A percentile compares a stretch with the other conserved stretches of the same genome.
Conservation (phyloP, 768 basidiomycete species). For the Serendipita sp. region DNA sequence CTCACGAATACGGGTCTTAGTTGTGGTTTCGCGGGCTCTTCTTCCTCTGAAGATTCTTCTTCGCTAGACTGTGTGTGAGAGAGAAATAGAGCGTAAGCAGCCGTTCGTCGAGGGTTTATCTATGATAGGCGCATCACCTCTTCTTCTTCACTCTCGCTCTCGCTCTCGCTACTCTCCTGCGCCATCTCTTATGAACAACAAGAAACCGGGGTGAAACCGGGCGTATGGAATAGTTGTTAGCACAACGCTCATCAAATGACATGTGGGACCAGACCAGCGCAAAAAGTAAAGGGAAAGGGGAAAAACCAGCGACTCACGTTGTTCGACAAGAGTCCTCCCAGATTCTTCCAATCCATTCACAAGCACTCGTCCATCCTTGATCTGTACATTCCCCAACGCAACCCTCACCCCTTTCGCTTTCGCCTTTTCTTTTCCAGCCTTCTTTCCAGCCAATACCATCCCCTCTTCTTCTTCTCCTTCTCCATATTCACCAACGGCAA, state of each 20-base stretch:
- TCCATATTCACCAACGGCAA: slow-evolving; percentile 34
- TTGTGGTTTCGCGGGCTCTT: slow-evolving; percentile 53
- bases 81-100: background rate
- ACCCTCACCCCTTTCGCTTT: slow-evolving; percentile 46
- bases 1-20: slow-evolving; percentile 91
- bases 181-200: slow-evolving; percentile 33
- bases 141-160: slow-evolving; percentile 21
- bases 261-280: slow-evolving; percentile 4
- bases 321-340: slow-evolving; percentile 51
- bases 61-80: slow-evolving; percentile 51
- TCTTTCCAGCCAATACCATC: slow-evolving; percentile 12
- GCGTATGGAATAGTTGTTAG: slow-evolving; percentile 10
- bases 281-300: slow-evolving; percentile 12
- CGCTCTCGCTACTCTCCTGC: slow-evolving; percentile 22
- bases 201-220: slow-evolving; percentile 12
- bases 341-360: slow-evolving; percentile 67
- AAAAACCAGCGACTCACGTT: slow-evolving; percentile 21
- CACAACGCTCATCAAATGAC: background rate
- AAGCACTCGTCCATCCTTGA: slow-evolving; percentile 63
- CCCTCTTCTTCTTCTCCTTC: slow-evolving; percentile 26
- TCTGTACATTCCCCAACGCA: slow-evolving; percentile 60
- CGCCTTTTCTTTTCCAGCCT: background rate
- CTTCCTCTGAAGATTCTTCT: slow-evolving; percentile 64
- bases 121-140: slow-evolving; percentile 5
- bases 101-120: too few relatives aligned